Conservation (phyloP, 495 filamentous ascomycete species). For the Xylaria intraflava region DNA sequence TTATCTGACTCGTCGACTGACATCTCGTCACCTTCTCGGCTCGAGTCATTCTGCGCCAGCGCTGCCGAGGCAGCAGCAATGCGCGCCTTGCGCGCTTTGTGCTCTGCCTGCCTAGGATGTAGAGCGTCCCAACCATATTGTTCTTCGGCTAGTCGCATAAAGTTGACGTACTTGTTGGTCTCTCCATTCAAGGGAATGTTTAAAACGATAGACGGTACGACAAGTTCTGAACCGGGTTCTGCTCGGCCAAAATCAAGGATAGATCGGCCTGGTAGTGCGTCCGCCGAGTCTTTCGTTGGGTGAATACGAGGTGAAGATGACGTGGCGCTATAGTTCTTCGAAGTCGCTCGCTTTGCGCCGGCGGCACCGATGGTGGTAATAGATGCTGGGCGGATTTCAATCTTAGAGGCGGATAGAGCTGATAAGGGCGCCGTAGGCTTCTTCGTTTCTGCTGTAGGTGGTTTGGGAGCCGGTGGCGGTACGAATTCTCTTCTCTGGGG, state of each 20-base stretch:
- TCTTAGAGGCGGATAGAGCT: constrained; percentile 25
- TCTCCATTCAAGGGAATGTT: constrained; percentile 73
- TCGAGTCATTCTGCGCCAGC: constrained; percentile 65
- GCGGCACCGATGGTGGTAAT: constrained; percentile 37
- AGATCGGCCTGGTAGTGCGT: constrained; percentile 36
- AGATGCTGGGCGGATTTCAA: constrained; percentile 28
- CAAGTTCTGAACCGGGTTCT: constrained; percentile 40
- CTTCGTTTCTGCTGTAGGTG: constrained; percentile 28
- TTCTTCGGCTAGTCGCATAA: constrained; percentile 86
- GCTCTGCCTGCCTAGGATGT: constrained; percentile 83
- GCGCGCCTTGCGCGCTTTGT: constrained; percentile 68
- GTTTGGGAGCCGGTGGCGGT: constrained; percentile 31
- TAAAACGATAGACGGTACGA: constrained; percentile 74
- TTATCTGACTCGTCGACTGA: constrained; percentile 60
- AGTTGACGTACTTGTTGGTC: constrained; percentile 87
- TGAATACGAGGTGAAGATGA: constrained; percentile 37
- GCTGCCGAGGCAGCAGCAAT: constrained; percentile 80
- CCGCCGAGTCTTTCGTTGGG: constrained; percentile 34
- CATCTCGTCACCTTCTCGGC: constrained; percentile 70
- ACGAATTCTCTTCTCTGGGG: constrained; percentile 26
- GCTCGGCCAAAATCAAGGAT: constrained; percentile 47
- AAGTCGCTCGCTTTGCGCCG: constrained; percentile 27
- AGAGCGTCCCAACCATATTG: constrained; percentile 90
- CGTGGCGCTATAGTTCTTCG: constrained; percentile 35
- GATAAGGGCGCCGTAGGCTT: constrained; percentile 27